These are phyloP conservation scores for Trametes sanguinea DNA, from an alignment of 768 basidiomycete genomes.

Conservation along the genomic window DNA sequence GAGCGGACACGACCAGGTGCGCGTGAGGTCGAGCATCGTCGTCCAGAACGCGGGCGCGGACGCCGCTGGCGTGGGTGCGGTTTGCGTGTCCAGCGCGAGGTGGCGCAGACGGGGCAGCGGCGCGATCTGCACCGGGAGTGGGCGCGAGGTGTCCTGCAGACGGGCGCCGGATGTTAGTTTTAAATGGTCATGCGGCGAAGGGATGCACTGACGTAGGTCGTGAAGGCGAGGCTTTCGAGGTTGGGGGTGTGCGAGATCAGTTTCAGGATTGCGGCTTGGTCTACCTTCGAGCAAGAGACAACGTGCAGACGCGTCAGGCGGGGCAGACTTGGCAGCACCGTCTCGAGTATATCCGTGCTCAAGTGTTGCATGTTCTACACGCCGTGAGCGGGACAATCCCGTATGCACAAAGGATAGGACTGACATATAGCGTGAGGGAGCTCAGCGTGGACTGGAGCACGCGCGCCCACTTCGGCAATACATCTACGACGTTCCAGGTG, in stretches of 20 bases:
- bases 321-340: slow-evolving; percentile 51
- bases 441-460: slow-evolving; percentile 47
- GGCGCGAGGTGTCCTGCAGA: slow-evolving; percentile 39
- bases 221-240: slow-evolving; percentile 63
- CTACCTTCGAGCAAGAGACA: slow-evolving; percentile 57
- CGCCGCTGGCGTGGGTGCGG: slow-evolving; percentile 25
- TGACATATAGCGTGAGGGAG: slow-evolving; percentile 60
- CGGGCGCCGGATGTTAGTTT: background rate
- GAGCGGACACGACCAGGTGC: slow-evolving; percentile 39
- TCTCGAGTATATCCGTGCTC: slow-evolving; percentile 52
- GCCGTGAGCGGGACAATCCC: too few species aligned
- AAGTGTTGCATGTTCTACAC: slow-evolving; percentile 57
- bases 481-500: slow-evolving; percentile 63
- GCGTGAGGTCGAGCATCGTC: slow-evolving; percentile 34
- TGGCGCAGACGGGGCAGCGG: slow-evolving; percentile 47
- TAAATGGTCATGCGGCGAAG: slow-evolving; percentile 1
- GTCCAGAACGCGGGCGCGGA: slow-evolving; percentile 33
- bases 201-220: slow-evolving; percentile 50
- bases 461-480: slow-evolving; percentile 58
- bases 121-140: slow-evolving; percentile 28
- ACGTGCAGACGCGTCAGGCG: slow-evolving; percentile 60
- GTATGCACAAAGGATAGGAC: slow-evolving; percentile 27
- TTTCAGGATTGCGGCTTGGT: slow-evolving; percentile 52
- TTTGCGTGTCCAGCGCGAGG: slow-evolving; percentile 55
- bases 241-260: slow-evolving; percentile 49